Percentiles rank a stretch among this genome's conserved stretches.
Conservation (phyloP, 352 stramenopile genomes). For the Globisporangium megalacanthum region DNA sequence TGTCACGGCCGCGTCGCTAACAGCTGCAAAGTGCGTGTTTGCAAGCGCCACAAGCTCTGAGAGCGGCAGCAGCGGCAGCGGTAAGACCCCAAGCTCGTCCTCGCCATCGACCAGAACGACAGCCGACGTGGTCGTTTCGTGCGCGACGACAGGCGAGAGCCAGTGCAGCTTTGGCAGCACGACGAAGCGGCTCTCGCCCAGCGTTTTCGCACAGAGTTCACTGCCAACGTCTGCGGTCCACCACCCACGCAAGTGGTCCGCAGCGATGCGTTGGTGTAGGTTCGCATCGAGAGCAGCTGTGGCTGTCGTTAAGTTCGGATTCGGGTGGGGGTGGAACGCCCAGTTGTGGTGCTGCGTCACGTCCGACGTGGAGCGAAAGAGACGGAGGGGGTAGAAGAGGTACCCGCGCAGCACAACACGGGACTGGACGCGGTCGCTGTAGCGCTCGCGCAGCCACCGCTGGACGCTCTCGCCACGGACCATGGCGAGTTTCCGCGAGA, state of each 20-base stretch:
- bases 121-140: constrained; percentile 12
- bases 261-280: constrained; percentile 26
- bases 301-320: too few species aligned
- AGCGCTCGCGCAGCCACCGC: constrained; percentile 41
- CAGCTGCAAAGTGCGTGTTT: constrained; percentile 33
- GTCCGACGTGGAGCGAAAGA: constrained; percentile 41
- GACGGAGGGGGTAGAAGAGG: constrained; percentile 54
- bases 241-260: constrained; percentile 53
- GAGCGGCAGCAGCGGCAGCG: constrained; percentile 27
- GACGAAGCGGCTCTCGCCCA: constrained; percentile 45
- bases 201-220: constrained; percentile 32
- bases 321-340: constrained; percentile 33
- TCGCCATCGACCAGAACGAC: constrained; percentile 35
- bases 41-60: constrained; percentile 28
- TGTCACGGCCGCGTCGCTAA: constrained; percentile 38
- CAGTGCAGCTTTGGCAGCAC: constrained; percentile 71
- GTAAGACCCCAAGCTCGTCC: constrained; percentile 21
- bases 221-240: constrained; percentile 49
- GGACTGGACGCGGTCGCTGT: constrained; percentile 47
- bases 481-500: constrained; percentile 62
- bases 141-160: constrained; percentile 43
- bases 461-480: constrained; percentile 44
- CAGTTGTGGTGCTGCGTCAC: constrained; percentile 41
- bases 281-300: not conserved
- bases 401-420: constrained; percentile 57